A percentile compares a stretch with the other conserved stretches of the same genome.
Evolutionary conservation across 2,329 filamentous ascomycete genomes (phyloP).

Genomic region (Colletotrichum sp.): DNA sequence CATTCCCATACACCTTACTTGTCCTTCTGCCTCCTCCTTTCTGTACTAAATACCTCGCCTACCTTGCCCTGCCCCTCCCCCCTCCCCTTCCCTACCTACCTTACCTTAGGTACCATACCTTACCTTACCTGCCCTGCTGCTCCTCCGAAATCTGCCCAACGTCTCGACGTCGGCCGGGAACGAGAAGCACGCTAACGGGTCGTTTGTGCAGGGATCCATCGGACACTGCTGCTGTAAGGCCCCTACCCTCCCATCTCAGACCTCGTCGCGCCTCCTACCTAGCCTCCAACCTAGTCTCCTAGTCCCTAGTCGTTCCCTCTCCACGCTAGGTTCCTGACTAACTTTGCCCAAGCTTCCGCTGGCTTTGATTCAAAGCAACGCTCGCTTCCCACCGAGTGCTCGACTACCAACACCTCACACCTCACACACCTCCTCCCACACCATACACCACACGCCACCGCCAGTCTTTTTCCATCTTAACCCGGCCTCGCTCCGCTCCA

Average conservation of each 20-base stretch:
- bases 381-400: slow-evolving; percentile 16
- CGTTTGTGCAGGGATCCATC: not conserved
- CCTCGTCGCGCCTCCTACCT: not conserved
- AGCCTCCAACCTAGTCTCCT: not conserved
- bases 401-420: not conserved
- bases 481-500: slow-evolving; percentile 1
- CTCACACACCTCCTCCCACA: not conserved
- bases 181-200: not conserved
- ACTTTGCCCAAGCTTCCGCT: slow-evolving; percentile 14
- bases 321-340: slow-evolving; percentile 21
- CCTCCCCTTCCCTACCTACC: no score
- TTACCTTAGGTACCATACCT: not conserved
- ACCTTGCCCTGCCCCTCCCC: not conserved
- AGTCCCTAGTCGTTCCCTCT: slow-evolving; percentile 6
- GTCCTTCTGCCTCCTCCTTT: not conserved
- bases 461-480: slow-evolving; percentile 7
- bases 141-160: not conserved
- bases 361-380: slow-evolving; percentile 17
- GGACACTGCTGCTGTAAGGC: not conserved
- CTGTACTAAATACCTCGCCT: not conserved
- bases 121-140: not conserved
- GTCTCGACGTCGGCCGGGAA: not conserved
- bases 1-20: not conserved
- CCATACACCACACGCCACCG: not conserved
- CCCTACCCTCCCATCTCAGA: not conserved